Base-by-base conservation (phyloP, 352 stramenopile species). In the Elongisporangium anandrum region DNA sequence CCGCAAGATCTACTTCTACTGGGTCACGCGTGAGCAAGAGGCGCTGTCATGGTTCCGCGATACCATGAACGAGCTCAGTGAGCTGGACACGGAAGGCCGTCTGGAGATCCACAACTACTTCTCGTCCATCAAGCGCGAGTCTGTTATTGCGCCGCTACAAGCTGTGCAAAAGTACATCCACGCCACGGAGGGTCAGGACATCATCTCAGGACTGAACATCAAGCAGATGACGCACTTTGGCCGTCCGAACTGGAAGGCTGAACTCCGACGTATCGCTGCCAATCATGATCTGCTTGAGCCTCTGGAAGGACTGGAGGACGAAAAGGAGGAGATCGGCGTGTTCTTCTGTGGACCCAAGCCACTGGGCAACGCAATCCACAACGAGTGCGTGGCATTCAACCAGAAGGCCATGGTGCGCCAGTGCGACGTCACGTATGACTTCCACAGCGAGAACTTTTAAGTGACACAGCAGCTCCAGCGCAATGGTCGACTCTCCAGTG, bases 51-150 rank as follows among this genome's bases (percentile, higher is more conserved):
- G 85, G 87, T 96, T 96, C 48, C 77, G 65, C 0, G 79, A 90
- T 39, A 88, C 85, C 3, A 91, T 96, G 79, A 88, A 96, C 68
- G 70, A 92, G 53, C 66, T 94, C 48, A 81, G 70, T 39, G 72
- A 77, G 54, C 69, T 89, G 66, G 85, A 94, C 63, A 79, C 70
- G 34, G 83, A 91, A 52, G 75, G 87, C 50, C 72, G 84, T 4
- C 62, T 95, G 8, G 79, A 93, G 63, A 88, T 92, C 57, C 85
- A 93, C 66, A 87, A 92, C 60, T 95, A 90, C 59, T 89, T 89
- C 55, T 92, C 87, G 52, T 83, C 83, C 5, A 61, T 91, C 23
- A 92, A 88, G 64, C 64, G 68, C 13, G 64, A 88, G 8, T 70
- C 79, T 17, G 68, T 81, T 9, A 72, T 80, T 26, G 80, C 75